phyloP scores from a whole-genome alignment of 2,329 filamentous ascomycete genomes.

The Talaromyces rugulosus region DNA sequence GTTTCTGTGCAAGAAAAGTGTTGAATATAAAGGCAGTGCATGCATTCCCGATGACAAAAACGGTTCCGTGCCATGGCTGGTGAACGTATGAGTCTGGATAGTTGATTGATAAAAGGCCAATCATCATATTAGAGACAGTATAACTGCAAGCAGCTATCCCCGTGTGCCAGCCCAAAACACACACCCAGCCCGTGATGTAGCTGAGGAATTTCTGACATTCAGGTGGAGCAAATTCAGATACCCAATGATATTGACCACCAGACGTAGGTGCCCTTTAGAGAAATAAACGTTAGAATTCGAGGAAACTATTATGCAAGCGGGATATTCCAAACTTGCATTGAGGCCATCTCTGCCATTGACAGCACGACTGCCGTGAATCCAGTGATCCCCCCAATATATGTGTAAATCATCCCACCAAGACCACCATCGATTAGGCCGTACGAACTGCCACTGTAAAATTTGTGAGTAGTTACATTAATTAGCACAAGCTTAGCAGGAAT shows the following conservation, averaged over 20 bases:
- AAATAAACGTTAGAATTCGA: background rate
- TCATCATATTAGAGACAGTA: background rate
- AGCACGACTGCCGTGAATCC: constrained; percentile 40
- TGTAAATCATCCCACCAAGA: constrained; percentile 51
- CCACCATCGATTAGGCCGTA: constrained; percentile 43
- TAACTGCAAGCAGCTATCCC: constrained; percentile 2
- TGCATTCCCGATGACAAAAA: constrained; percentile 40
- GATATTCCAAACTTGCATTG: constrained; percentile 31
- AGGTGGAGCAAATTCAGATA: constrained; percentile 32
- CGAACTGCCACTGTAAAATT: constrained; percentile 7
- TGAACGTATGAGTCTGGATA: constrained; percentile 28
- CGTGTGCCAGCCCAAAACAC: constrained; percentile 4
- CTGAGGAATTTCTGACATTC: constrained; percentile 30
- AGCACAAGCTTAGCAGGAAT: constrained; percentile 11
- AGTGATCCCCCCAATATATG: constrained; percentile 47
- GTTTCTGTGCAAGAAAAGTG: constrained; percentile 36
- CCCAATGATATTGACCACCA: constrained; percentile 35
- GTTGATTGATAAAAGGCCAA: constrained; percentile 3
- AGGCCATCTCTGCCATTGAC: constrained; percentile 49
- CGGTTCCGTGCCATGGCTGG: constrained; percentile 42
- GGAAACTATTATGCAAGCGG: background rate
- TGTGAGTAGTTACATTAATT: background rate
- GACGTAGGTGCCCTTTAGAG: constrained; percentile 32
- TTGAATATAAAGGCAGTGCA: constrained; percentile 40
- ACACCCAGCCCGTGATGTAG: constrained; percentile 21